A percentile compares a stretch with the other conserved stretches of the same genome.
Evolutionary conservation across 495 filamentous ascomycete genomes (phyloP).

Genomic region (Hypoxylon perforatum): DNA sequence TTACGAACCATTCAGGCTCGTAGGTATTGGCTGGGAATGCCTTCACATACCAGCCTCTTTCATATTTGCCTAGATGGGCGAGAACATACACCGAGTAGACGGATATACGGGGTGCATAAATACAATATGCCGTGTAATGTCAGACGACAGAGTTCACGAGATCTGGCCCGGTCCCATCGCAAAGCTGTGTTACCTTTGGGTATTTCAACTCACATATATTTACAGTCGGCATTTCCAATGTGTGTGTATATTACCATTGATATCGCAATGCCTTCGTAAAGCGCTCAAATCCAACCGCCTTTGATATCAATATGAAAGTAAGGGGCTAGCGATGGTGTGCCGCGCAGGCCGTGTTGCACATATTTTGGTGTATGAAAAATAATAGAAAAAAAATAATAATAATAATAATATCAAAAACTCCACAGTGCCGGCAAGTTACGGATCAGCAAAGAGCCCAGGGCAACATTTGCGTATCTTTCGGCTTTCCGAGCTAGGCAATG

Average conservation of each 20-base stretch:
- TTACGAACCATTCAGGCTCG: slow-evolving; percentile 16
- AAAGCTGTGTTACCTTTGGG: slow-evolving; percentile 12
- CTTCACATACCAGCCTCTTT: slow-evolving; percentile 15
- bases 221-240: slow-evolving; percentile 19
- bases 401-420: no score
- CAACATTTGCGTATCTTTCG: not conserved
- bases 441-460: not conserved
- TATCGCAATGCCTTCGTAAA: no score
- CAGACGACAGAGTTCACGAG: slow-evolving; percentile 2
- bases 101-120: slow-evolving; percentile 21
- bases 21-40: slow-evolving; percentile 29
- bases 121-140: slow-evolving; percentile 29
- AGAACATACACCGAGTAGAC: slow-evolving; percentile 19
- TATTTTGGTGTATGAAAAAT: no score
- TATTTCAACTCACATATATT: slow-evolving; percentile 5
- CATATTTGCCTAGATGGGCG: slow-evolving; percentile 4
- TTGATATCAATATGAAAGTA: no score
- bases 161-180: slow-evolving; percentile 27
- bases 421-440: not conserved
- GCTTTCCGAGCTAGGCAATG: slow-evolving; percentile 29
- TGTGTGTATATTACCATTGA: not conserved
- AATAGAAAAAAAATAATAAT: not conserved
- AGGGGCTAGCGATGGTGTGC: no score
- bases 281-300: no score
- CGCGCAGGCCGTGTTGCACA: no score